phyloP scores from a whole-genome alignment of 2,329 filamentous ascomycete species.

The Phyllosticta citriasiana region DNA sequence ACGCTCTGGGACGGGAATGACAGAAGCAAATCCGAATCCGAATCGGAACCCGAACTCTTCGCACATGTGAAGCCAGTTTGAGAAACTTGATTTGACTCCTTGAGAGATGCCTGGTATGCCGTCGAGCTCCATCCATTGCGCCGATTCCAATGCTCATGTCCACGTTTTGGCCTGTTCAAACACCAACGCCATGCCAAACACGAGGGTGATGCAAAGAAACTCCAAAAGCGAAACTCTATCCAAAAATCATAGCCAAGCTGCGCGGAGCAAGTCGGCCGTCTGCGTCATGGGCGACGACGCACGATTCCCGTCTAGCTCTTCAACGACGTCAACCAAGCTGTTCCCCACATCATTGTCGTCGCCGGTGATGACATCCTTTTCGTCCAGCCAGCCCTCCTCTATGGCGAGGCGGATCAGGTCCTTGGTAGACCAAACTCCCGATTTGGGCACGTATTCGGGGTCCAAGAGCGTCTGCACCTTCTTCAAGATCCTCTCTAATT shows the following conservation, averaged over 20 bases:
- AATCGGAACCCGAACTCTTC: no score
- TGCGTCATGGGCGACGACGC: background rate
- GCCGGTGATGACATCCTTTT: constrained; percentile 20
- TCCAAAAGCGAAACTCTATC: background rate
- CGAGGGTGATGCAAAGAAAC: background rate
- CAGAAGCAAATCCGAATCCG: no score
- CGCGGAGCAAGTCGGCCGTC: background rate
- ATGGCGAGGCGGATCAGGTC: constrained; percentile 26
- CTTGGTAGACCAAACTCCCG: constrained; percentile 21
- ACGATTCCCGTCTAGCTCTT: background rate
- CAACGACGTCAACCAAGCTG: background rate
- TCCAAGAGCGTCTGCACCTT: constrained; percentile 29
- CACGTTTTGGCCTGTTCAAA: background rate
- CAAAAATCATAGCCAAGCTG: background rate
- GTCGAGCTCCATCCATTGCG: background rate
- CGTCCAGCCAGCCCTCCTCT: constrained; percentile 25
- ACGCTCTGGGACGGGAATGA: no score
- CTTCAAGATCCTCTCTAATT: constrained; percentile 28
- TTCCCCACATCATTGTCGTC: background rate
- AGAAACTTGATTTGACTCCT: background rate
- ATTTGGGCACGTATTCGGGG: constrained; percentile 23
- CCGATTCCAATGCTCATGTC: background rate
- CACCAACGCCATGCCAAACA: background rate
- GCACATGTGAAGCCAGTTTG: background rate
- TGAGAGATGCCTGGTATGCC: background rate